phyloP scores from a whole-genome alignment of 1,284 basidiomycete species.

The Moniliella sp. region DNA sequence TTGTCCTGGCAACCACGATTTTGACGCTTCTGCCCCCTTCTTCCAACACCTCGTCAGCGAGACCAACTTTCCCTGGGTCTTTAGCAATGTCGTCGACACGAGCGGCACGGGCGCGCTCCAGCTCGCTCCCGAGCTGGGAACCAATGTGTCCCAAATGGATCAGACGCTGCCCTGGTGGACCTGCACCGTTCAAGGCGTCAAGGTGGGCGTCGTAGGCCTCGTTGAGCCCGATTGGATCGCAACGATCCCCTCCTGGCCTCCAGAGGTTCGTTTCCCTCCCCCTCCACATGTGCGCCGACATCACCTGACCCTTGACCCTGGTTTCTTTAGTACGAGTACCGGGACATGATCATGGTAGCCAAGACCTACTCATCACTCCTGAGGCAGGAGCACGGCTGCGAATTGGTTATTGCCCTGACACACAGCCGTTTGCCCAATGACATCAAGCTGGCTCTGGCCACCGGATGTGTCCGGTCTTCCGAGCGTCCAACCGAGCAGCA shows the following conservation, averaged over 20 bases:
- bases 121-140: too few relatives aligned
- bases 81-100: slow-evolving; percentile 40
- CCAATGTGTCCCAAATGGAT: too few relatives aligned
- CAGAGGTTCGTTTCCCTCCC: slow-evolving; percentile 41
- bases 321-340: too few relatives aligned
- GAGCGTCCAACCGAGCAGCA: background rate
- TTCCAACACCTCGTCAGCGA: slow-evolving; percentile 7
- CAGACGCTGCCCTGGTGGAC: slow-evolving; percentile 38
- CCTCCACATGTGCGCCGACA: too few relatives aligned
- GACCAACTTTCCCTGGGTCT: slow-evolving; percentile 8
- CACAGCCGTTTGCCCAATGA: slow-evolving; percentile 52
- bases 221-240: slow-evolving; percentile 67
- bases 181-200: slow-evolving; percentile 47
- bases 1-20: slow-evolving; percentile 42
- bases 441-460: slow-evolving; percentile 41
- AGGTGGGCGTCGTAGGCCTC: slow-evolving; percentile 57
- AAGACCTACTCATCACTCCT: too few relatives aligned
- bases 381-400: slow-evolving; percentile 48
- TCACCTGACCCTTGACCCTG: too few relatives aligned
- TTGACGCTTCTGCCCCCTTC: slow-evolving; percentile 14
- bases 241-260: slow-evolving; percentile 61
- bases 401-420: slow-evolving; percentile 58
- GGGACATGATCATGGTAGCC: too few relatives aligned
- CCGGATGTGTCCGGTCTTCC: slow-evolving; percentile 44
- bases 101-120: too few relatives aligned